phyloP scores from a whole-genome alignment of 306 rosid genomes.

The Senna tora region DNA sequence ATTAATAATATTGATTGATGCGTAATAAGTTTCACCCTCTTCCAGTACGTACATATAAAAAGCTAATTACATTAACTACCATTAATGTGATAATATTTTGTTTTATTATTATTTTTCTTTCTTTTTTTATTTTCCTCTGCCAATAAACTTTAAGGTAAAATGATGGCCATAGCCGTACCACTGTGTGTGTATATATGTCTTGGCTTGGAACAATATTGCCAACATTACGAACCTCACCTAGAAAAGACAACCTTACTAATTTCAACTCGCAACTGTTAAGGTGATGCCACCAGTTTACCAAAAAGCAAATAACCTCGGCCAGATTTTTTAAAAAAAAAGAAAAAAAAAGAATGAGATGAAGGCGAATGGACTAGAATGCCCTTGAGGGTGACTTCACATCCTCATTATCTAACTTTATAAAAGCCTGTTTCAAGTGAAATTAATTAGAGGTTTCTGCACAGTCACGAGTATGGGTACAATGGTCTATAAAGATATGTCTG shows the following conservation, averaged over 20 bases:
- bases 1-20: neutral
- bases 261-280: slow-evolving; percentile 51
- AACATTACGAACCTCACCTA: slow-evolving; percentile 42
- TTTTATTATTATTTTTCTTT: neutral
- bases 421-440: slow-evolving; percentile 78
- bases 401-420: slow-evolving; percentile 74
- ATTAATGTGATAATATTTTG: neutral
- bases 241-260: slow-evolving; percentile 56
- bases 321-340: neutral
- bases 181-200: neutral
- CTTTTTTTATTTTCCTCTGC: neutral
- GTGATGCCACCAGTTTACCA: slow-evolving; percentile 71
- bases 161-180: slow-evolving; percentile 10
- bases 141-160: slow-evolving; percentile 32
- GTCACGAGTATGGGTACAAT: slow-evolving; percentile 52
- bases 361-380: slow-evolving; percentile 66
- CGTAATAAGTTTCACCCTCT: neutral
- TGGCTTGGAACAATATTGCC: slow-evolving; percentile 39
- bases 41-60: neutral
- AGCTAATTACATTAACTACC: slow-evolving; percentile 3
- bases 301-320: slow-evolving; percentile 65
- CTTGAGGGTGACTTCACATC: slow-evolving; percentile 89
- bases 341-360: slow-evolving; percentile 54
- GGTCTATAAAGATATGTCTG: slow-evolving; percentile 41
- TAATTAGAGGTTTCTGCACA: slow-evolving; percentile 42